These are phyloP conservation scores for Monosporascus cannonballus DNA, from an alignment of 2,329 filamentous ascomycete species.

Conservation along the genomic window DNA sequence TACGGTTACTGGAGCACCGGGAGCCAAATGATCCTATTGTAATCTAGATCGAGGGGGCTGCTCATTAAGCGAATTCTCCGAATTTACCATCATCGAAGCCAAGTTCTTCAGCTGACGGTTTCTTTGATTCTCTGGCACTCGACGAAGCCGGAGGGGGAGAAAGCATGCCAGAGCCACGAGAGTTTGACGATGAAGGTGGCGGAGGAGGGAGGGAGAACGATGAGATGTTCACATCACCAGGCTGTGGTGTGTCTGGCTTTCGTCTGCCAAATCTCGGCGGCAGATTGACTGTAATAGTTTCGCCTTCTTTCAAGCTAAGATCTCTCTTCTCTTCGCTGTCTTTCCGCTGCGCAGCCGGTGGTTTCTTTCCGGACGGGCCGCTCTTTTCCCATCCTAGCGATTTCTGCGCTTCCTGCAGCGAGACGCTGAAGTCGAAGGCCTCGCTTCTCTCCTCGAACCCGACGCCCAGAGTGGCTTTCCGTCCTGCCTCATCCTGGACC, in stretches of 20 bases:
- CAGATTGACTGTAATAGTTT: constrained; percentile 81
- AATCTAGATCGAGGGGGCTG: neutral
- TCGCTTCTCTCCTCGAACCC: constrained; percentile 84
- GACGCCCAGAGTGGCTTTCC: constrained; percentile 75
- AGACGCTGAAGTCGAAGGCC: constrained; percentile 79
- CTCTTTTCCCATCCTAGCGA: constrained; percentile 55
- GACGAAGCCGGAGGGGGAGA: constrained; percentile 62
- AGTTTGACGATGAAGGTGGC: constrained; percentile 45
- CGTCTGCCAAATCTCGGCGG: constrained; percentile 52
- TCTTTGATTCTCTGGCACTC: constrained; percentile 53
- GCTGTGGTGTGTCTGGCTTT: constrained; percentile 27
- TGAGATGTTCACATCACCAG: constrained; percentile 28
- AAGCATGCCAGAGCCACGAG: constrained; percentile 34
- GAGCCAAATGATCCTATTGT: neutral
- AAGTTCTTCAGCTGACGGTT: constrained; percentile 54
- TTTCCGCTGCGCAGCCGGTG: constrained; percentile 29
- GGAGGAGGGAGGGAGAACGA: constrained; percentile 73
- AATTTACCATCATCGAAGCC: constrained; percentile 86
- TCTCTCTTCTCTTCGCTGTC: constrained; percentile 58
- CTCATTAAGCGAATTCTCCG: constrained; percentile 64
- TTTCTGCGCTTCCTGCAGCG: constrained; percentile 71
- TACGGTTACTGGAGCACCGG: neutral
- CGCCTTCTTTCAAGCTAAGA: constrained; percentile 80
- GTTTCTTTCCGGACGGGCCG: constrained; percentile 28
- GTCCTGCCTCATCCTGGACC: constrained; percentile 67